These are phyloP conservation scores for Lactuca sativa DNA, from an alignment of 129 eudicot species.

Conservation along the genomic window DNA sequence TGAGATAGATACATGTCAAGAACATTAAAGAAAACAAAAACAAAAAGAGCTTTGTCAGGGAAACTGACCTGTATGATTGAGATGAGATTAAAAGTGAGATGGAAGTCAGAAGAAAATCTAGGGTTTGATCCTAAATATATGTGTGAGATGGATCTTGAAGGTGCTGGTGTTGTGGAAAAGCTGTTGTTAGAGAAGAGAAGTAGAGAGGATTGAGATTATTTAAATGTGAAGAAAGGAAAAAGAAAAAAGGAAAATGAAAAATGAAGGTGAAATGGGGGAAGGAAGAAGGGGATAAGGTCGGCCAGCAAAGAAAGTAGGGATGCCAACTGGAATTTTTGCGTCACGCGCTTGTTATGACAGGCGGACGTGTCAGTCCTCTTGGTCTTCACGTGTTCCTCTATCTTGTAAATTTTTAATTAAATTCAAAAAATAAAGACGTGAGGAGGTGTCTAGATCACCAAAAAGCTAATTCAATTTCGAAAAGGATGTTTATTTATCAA, in stretches of 20 bases:
- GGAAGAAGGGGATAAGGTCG: conserved; percentile 59
- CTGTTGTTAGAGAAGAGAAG: conserved; percentile 22
- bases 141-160: conserved; percentile 29
- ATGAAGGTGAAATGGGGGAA: neutral
- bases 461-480: conserved; percentile 28
- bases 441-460: conserved; percentile 32
- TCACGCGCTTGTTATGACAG: conserved; percentile 51
- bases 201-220: conserved; percentile 4
- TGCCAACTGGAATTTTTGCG: conserved; percentile 58
- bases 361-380: conserved; percentile 41
- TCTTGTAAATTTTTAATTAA: neutral
- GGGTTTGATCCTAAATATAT: conserved; percentile 36
- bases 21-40: conserved; percentile 2
- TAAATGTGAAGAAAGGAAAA: neutral
- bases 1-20: neutral
- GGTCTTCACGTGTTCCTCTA: conserved; percentile 32
- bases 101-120: conserved; percentile 32
- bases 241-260: neutral
- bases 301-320: conserved; percentile 51
- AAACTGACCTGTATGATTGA: conserved; percentile 39
- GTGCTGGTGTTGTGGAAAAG: neutral
- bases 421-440: neutral
- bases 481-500: conserved; percentile 24
- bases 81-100: conserved; percentile 4
- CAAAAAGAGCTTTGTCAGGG: neutral